Percentiles rank a stretch among this genome's conserved stretches.
phyloP scores from a whole-genome alignment of 306 rosid species.

The Herpetospermum pedunculosum region DNA sequence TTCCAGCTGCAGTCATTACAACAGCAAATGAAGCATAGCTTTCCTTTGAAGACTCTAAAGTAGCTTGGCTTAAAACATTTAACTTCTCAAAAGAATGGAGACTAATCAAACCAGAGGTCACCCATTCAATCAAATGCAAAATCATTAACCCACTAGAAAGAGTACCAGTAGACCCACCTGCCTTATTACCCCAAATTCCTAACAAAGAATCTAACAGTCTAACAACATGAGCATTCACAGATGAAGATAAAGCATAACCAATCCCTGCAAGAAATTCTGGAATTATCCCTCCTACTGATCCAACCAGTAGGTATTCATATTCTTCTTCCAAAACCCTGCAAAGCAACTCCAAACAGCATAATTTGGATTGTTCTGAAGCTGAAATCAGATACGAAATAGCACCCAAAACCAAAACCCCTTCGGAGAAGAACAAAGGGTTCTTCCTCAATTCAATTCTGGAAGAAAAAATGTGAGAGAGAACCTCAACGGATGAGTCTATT shows the following conservation, averaged over 20 bases:
- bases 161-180: constrained; percentile 35
- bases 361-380: constrained; percentile 35
- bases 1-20: constrained; percentile 78
- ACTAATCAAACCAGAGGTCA: constrained; percentile 36
- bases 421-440: constrained; percentile 32
- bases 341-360: constrained; percentile 37
- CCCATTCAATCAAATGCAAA: constrained; percentile 75
- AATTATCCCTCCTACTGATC: constrained; percentile 25
- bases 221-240: constrained; percentile 28
- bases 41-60: constrained; percentile 33
- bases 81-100: constrained; percentile 32
- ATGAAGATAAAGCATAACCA: constrained; percentile 73
- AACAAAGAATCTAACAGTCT: constrained; percentile 45
- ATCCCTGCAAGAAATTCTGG: constrained; percentile 71
- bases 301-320: constrained; percentile 28
- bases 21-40: constrained; percentile 40
- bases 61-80: constrained; percentile 18
- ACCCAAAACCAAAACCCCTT: constrained; percentile 49
- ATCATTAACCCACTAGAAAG: constrained; percentile 56
- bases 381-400: constrained; percentile 44
- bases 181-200: constrained; percentile 48
- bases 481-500: constrained; percentile 34
- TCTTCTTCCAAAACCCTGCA: constrained; percentile 28
- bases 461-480: constrained; percentile 23
- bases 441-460: constrained; percentile 23